A percentile compares a stretch with the other conserved stretches of the same genome.
phyloP scores from a whole-genome alignment of 176 grass and related monocot species.

The Oryza rufipogon region DNA sequence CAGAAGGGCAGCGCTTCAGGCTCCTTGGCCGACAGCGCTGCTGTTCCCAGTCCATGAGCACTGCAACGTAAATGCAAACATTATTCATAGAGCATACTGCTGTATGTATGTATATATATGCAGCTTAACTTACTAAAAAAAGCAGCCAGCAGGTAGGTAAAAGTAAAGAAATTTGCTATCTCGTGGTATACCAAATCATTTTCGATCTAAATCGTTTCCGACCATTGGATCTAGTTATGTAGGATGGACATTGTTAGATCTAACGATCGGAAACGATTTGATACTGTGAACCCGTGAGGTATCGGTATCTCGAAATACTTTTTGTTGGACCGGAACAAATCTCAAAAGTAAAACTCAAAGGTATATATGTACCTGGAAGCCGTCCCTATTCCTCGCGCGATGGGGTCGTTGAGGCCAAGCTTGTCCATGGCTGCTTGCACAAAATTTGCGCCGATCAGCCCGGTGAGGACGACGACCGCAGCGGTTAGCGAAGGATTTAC shows the following conservation, averaged over 20 bases:
- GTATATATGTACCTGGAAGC: conserved; percentile 72
- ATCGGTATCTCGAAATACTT: too few relatives aligned
- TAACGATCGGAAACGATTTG: too few relatives aligned
- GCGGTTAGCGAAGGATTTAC: conserved; percentile 86
- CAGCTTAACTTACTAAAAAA: too few relatives aligned
- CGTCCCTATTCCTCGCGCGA: conserved; percentile 87
- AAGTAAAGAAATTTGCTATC: too few relatives aligned
- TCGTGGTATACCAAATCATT: too few relatives aligned
- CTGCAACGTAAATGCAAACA: conserved; percentile 30
- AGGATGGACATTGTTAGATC: too few relatives aligned
- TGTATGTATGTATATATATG: too few relatives aligned
- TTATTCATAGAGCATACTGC: neutral
- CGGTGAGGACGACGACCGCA: conserved; percentile 86
- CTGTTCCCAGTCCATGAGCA: conserved; percentile 90
- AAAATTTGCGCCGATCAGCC: conserved; percentile 92
- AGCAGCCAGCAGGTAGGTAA: too few relatives aligned
- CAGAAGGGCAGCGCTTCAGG: conserved; percentile 93
- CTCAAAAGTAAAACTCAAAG: neutral
- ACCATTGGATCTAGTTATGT: too few relatives aligned
- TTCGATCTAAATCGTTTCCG: too few relatives aligned
- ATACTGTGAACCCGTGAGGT: too few relatives aligned
- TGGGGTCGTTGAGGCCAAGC: conserved; percentile 82
- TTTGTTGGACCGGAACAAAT: too few relatives aligned
- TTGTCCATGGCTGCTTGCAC: conserved; percentile 87
- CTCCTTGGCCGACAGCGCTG: conserved; percentile 89